Evolutionary conservation across 2,329 filamentous ascomycete genomes (phyloP).

Genomic region (Aciculosporium take): DNA sequence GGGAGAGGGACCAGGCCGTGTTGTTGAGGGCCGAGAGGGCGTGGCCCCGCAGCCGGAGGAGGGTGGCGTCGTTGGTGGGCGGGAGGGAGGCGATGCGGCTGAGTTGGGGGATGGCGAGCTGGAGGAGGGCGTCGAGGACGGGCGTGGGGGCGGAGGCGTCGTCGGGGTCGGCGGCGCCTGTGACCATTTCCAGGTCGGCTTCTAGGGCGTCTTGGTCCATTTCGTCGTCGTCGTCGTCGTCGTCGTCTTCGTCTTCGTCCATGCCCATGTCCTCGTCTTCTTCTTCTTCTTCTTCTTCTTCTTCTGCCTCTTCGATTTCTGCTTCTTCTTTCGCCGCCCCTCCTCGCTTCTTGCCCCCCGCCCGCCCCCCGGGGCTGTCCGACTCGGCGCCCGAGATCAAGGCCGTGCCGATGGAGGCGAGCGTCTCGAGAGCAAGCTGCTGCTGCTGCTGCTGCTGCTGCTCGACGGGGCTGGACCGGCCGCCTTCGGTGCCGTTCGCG

Average conservation of each 20-base stretch:
- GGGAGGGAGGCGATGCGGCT: constrained; percentile 31
- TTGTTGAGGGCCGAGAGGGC: constrained; percentile 51
- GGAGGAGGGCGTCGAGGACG: constrained; percentile 31
- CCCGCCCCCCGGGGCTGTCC: constrained; percentile 13
- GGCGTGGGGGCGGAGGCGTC: constrained; percentile 29
- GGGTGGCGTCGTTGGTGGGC: constrained; percentile 25
- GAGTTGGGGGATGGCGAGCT: constrained; percentile 26
- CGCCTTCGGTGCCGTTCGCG: constrained; percentile 20
- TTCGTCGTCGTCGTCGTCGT: constrained; percentile 30
- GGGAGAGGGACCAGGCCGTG: constrained; percentile 51
- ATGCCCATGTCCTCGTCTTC: constrained; percentile 25
- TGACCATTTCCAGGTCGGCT: constrained; percentile 52
- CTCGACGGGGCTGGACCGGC: constrained; percentile 28
- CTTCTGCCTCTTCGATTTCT: constrained; percentile 23
- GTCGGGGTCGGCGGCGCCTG: constrained; percentile 31
- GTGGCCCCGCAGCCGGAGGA: constrained; percentile 33
- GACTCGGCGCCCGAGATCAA: constrained; percentile 35
- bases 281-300: constrained; percentile 25
- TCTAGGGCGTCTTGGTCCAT: constrained; percentile 44
- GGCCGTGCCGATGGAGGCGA: constrained; percentile 49
- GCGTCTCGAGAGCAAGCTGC: constrained; percentile 44
- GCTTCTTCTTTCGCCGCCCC: constrained; percentile 26
- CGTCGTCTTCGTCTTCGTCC: constrained; percentile 21
- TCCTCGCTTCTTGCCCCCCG: constrained; percentile 14
- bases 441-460: constrained; percentile 36